Percentiles rank a stretch among this genome's conserved stretches.
phyloP scores from a whole-genome alignment of 2,329 filamentous ascomycete genomes.

The Sordariomycetes sp. region DNA sequence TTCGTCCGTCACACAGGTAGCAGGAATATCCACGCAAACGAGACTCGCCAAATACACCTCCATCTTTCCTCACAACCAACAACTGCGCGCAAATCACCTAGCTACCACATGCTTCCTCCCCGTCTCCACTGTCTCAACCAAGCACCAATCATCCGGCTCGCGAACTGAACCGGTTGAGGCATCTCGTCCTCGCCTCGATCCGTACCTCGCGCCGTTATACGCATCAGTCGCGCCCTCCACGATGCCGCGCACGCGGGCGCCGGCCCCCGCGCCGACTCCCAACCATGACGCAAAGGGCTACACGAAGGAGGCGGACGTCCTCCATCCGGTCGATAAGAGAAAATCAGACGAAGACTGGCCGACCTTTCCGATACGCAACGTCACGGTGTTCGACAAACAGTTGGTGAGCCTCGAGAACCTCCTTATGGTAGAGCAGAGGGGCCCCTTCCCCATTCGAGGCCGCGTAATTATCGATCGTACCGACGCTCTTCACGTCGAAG shows the following conservation, averaged over 20 bases:
- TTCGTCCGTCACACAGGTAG: not conserved
- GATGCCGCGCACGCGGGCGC: conserved; percentile 11
- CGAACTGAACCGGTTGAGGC: not conserved
- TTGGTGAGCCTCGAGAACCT: conserved; percentile 41
- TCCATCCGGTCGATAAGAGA: conserved; percentile 18
- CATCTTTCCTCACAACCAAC: not conserved
- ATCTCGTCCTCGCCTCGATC: not conserved
- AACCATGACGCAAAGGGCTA: conserved; percentile 22
- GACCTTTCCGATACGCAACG: conserved; percentile 47
- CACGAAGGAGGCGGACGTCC: conserved; percentile 20
- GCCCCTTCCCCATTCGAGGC: conserved; percentile 50
- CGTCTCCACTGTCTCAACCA: not conserved
- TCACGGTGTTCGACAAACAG: conserved; percentile 40
- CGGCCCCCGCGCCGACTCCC: conserved; percentile 27
- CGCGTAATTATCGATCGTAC: conserved; percentile 29
- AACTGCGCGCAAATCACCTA: not conserved
- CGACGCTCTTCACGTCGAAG: not conserved
- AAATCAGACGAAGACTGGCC: conserved; percentile 36
- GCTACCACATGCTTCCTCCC: not conserved
- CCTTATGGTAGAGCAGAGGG: conserved; percentile 43
- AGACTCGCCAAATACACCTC: not conserved
- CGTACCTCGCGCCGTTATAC: not conserved
- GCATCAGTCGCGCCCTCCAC: not conserved
- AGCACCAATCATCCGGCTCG: not conserved
- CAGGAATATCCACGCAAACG: not conserved